Base-by-base conservation (phyloP, 176 grass and related monocot species). In the Thinopyrum elongatum region DNA sequence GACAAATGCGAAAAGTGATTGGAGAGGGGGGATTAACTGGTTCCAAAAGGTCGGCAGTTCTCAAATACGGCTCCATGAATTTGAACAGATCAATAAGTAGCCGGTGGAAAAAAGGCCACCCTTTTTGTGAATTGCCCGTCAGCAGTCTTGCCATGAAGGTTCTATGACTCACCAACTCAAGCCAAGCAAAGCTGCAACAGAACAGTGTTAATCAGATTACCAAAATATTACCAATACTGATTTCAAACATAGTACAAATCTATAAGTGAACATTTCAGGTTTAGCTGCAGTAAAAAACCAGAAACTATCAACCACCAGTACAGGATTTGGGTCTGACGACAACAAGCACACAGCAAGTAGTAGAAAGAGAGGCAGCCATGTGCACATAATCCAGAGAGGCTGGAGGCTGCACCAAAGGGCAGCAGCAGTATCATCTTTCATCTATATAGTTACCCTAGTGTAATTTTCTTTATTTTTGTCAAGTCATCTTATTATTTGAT, bases 41-140 rank as follows among this genome's bases (percentile, higher is more conserved):
- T 19, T 97, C 88, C 77, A 81, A 73, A 28, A 94, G 85, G 44
- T 94, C 91, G 62, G 90, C 88, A 84, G 90, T 97, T 87, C 92
- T 97, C 78, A 97, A 89, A 77, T 92, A 97, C 0, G 94, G 94
- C 81, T 97, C 94, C 92, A 97, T 83, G 81, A 97, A 97, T 78
- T 97, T 97, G 86, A 97, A 89, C 80, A 94, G 89, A 89, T 77
- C 90, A 92, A 97, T 86, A 85, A 97, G 90, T 77, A 97, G 70
- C 8, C 87, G 88, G 46, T 97, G 94, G 49, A 94, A 92, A 76
- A 85, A 88, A 30, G 90, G 94, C 94, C 94, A 97, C 12, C 94
- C 92, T 85, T 92, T 95, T 59, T 86, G 88, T 0, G 88, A 83
- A 80, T 95, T 92, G 70, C 87, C 90, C 17, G 65, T 88, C 34